phyloP scores from a whole-genome alignment of 371 early-diverging fungal genomes.

The Circinella umbellata region DNA sequence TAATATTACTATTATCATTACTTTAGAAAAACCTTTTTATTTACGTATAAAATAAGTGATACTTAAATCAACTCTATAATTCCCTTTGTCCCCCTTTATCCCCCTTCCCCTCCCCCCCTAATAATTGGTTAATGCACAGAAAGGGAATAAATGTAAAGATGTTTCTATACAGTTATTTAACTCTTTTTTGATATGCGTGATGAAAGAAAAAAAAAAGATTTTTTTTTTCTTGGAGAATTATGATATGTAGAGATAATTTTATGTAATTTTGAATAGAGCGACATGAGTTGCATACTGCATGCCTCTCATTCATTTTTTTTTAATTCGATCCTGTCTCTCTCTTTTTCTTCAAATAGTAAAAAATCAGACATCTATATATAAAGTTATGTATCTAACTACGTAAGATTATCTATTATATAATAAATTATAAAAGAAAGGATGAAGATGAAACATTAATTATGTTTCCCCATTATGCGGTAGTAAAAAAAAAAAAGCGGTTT shows the following conservation, averaged over 20 bases:
- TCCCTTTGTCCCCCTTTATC: too few relatives aligned
- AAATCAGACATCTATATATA: too few relatives aligned
- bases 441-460: neutral
- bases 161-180: neutral
- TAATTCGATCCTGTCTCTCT: neutral
- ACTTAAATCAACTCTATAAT: too few relatives aligned
- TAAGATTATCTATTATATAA: too few relatives aligned
- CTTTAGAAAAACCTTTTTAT: too few relatives aligned
- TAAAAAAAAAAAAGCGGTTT: neutral
- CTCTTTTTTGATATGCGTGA: neutral
- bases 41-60: too few relatives aligned
- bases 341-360: neutral
- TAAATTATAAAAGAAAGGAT: neutral
- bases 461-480: neutral
- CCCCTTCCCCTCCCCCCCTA: too few relatives aligned
- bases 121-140: too few relatives aligned
- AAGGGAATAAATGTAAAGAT: neutral
- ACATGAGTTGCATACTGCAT: conserved; percentile 9
- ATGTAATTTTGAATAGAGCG: conserved; percentile 3
- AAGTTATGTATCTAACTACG: too few relatives aligned
- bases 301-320: neutral
- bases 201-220: too few relatives aligned
- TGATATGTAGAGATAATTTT: too few relatives aligned
- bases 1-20: neutral
- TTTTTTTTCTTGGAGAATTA: too few relatives aligned